Base-by-base conservation (phyloP, 345 rosid genomes). In the Raphanus sativus region DNA sequence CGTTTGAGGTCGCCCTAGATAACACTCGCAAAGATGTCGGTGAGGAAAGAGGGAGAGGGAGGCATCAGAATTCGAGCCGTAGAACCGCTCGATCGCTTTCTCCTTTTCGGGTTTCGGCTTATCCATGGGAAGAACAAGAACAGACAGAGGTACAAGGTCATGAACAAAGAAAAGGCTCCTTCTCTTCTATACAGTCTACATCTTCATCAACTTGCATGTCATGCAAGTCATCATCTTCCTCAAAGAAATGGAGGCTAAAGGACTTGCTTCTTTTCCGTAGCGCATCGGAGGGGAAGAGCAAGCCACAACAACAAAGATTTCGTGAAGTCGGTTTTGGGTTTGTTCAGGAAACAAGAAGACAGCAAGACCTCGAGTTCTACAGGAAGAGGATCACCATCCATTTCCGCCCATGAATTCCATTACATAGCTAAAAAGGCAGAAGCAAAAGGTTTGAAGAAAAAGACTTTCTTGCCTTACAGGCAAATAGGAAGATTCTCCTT, bases 341-440 rank as follows among this genome's bases (percentile, higher is more conserved):
- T 81, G 55, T 88, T 87, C 82, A 89, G 75, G 84, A 92, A 71
- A 74, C 86, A 83, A 9, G 89, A 89, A 63, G 93, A 90, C 11
- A 75, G 58, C 3, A 92, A 84, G 82, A 84, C 80, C 75, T 48
- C 87, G 5, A 89, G 86, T 74, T 75, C 87, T 64, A 80, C 85
- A 69, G 63, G 74, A 79, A 76, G 29, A 89, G 83, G 38, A 62
- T 52, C 72, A 65, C 5, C 66, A 21, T 42, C 83, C 0, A 81
- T 88, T 2, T 90, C 98, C n/a, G 88, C 98, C 5, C 99, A 94
- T 50, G 99, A 89, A 71, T 71, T 88, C 81, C 97, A 89, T 83
- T 94, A 94, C 83, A 89, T 85, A 3, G 78, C 74, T 77, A 94
- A 92, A 77, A 92, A 89, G 83, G 97, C 97, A 2, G 96, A 77